A percentile compares a stretch with the other conserved stretches of the same genome.
These are phyloP conservation scores for Thelonectria olida DNA, from an alignment of 2,329 filamentous ascomycete species.

Conservation along the genomic window DNA sequence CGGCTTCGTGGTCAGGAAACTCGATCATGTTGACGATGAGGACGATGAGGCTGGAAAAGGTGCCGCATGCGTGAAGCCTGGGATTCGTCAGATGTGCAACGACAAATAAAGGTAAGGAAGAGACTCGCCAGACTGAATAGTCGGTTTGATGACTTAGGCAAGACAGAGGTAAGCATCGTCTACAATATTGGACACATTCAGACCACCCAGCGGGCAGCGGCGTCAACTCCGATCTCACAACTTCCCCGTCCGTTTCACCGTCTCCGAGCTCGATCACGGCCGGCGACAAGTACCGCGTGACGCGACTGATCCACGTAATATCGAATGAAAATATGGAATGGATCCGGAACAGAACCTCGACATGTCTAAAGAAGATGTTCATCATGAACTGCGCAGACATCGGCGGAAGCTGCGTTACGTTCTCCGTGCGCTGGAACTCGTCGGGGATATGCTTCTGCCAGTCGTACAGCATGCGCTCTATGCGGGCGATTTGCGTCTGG, in stretches of 20 bases:
- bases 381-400: constrained; percentile 7
- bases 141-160: constrained; percentile 18
- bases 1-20: constrained; percentile 19
- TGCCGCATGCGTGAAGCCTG: constrained; percentile 31
- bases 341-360: constrained; percentile 28
- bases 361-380: constrained; percentile 28
- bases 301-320: constrained; percentile 24
- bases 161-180: constrained; percentile 24
- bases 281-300: constrained; percentile 23
- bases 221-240: constrained; percentile 16
- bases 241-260: constrained; percentile 14
- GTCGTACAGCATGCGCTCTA: constrained; percentile 23
- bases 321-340: constrained; percentile 33
- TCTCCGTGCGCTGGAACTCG: constrained; percentile 1
- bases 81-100: accelerated
- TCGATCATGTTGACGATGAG: constrained; percentile 35
- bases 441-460: constrained; percentile 25
- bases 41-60: constrained; percentile 26
- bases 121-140: constrained; percentile 28
- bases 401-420: constrained; percentile 5
- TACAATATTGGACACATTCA: constrained; percentile 24
- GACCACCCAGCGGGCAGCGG: constrained; percentile 29
- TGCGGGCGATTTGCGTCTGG: neutral
- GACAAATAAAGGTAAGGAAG: accelerated
- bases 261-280: constrained; percentile 28